Evolutionary conservation across 805 yeast genomes (phyloP), one percentile per base, ranked within the genome.

Genomic region (Monosporozyma unispora): DNA sequence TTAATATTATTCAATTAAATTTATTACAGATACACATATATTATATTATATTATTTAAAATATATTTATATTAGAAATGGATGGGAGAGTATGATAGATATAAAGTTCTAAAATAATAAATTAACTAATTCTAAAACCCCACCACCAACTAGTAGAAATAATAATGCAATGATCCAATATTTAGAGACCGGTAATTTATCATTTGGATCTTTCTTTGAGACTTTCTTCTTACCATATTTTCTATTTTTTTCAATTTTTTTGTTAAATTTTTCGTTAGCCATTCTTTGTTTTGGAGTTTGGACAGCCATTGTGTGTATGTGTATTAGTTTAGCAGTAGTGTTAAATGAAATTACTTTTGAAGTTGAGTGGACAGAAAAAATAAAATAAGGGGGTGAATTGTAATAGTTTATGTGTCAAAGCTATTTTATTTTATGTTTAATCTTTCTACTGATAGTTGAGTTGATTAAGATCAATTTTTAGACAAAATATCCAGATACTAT

Each of bases 261-360:
- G 59, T 85, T 87, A 67, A 81, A 91, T 65, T 82, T 86, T 60
- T 77, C 78, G 68, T 90, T 90, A n/a, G 96, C 96, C 48, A 78
- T 73, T 70, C 90, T 83, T 71, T 90, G 96, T 60, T 78, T 81
- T 50, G 93, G 90, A 22, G 96, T 84, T 75, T 89, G 96, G 29
- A 74, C 61, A 54, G 86, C 87, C 90, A 73, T 62, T 35, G 37
- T 10, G 2, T 40, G 22, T 40, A 22, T 40, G 31, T 40, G 19
- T n/a, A 31, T 21, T 35, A 39, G 33, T 42, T n/a, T n/a, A n/a
- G n/a, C n/a, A n/a, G n/a, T 42, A 18, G 9, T 25, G 27, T 25
- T 25, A 5, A 25, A 25, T 25, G 27, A 5, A 25, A n/a, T n/a
- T n/a, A n/a, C n/a, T n/a, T n/a, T n/a, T n/a, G n/a, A n/a, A n/a